Evolutionary conservation across 768 basidiomycete genomes (phyloP).

Genomic region (Suillus bovinus): DNA sequence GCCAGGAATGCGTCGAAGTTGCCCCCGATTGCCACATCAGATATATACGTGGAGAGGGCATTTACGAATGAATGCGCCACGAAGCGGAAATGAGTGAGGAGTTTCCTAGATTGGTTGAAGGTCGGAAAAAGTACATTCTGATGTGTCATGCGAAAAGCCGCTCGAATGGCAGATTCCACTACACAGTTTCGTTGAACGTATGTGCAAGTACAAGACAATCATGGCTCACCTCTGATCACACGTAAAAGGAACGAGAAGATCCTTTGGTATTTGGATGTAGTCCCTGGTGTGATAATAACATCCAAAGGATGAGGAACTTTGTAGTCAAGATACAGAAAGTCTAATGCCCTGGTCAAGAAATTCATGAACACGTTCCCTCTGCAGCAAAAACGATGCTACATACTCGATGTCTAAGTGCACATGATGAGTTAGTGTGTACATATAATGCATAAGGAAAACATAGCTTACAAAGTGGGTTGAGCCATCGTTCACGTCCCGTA

Average conservation of each 20-base stretch:
- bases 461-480: constrained; percentile 76
- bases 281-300: constrained; percentile 65
- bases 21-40: constrained; percentile 78
- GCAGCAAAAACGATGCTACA: constrained; percentile 22
- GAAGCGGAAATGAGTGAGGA: constrained; percentile 72
- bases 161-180: constrained; percentile 70
- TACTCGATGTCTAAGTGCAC: constrained; percentile 47
- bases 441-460: neutral
- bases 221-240: constrained; percentile 66
- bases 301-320: constrained; percentile 81
- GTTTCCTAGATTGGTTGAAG: constrained; percentile 48
- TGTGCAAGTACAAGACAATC: neutral
- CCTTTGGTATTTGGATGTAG: constrained; percentile 84
- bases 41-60: constrained; percentile 68
- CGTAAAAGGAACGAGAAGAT: constrained; percentile 81
- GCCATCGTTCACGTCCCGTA: constrained; percentile 71
- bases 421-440: neutral
- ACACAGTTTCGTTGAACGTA: constrained; percentile 9
- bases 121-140: constrained; percentile 58
- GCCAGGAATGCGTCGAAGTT: constrained; percentile 73
- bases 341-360: constrained; percentile 61
- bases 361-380: neutral
- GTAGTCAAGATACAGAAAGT: constrained; percentile 90
- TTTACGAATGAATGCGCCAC: constrained; percentile 69
- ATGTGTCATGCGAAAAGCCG: constrained; percentile 66